A percentile compares a stretch with the other conserved stretches of the same genome.
Conservation (phyloP, 495 filamentous ascomycete genomes). For the Podospora pseudopauciseta region DNA sequence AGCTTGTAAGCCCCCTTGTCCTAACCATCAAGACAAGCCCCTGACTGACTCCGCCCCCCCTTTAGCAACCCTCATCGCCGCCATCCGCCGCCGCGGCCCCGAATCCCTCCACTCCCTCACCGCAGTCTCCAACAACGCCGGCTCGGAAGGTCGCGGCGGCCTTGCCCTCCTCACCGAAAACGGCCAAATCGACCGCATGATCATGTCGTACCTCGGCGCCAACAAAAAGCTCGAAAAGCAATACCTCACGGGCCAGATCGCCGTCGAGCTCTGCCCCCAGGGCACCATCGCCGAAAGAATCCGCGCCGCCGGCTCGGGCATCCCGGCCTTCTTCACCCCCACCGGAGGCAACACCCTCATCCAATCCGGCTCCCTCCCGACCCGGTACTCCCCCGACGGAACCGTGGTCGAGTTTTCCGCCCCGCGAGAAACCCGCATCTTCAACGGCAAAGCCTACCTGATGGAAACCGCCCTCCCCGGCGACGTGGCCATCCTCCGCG, state of each 20-base stretch:
- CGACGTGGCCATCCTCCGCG: slow-evolving; percentile 61
- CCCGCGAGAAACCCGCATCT: slow-evolving; percentile 56
- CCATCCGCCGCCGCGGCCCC: slow-evolving; percentile 44
- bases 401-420: slow-evolving; percentile 52
- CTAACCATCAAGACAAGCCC: not conserved
- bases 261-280: slow-evolving; percentile 62
- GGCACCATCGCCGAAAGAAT: slow-evolving; percentile 62
- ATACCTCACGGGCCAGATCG: slow-evolving; percentile 59
- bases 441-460: slow-evolving; percentile 55
- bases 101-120: slow-evolving; percentile 52
- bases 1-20: slow-evolving; percentile 42
- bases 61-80: slow-evolving; percentile 48
- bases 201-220: slow-evolving; percentile 58
- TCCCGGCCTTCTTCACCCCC: slow-evolving; percentile 64
- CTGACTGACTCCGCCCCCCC: not conserved
- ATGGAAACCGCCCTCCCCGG: slow-evolving; percentile 63
- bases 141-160: slow-evolving; percentile 53
- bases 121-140: slow-evolving; percentile 65
- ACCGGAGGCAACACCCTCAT: slow-evolving; percentile 59
- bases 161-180: slow-evolving; percentile 50
- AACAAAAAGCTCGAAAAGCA: slow-evolving; percentile 64
- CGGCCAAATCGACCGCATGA: slow-evolving; percentile 56
- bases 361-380: slow-evolving; percentile 58
- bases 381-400: slow-evolving; percentile 49
- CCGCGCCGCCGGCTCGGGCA: slow-evolving; percentile 60